phyloP scores from a whole-genome alignment of 73 alveolate genomes.

The Tetrahymena elliotti region DNA sequence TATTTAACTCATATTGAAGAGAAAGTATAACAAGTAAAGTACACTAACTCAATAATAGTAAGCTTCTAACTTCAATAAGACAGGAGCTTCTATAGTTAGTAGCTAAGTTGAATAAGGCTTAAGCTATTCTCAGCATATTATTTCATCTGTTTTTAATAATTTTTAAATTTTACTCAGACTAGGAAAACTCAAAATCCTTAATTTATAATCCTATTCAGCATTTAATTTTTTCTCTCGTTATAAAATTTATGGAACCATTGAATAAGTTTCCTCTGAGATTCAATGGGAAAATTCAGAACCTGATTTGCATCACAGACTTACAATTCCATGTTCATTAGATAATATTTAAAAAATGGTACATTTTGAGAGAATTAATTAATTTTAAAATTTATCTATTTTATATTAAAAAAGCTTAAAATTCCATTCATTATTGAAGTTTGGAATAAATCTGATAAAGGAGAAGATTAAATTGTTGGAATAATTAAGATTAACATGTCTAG shows the following conservation, averaged over 20 bases:
- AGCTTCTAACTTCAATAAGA: background rate
- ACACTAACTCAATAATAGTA: background rate
- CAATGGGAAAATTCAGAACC: background rate
- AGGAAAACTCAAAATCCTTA: background rate
- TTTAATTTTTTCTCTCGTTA: background rate
- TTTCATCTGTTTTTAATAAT: background rate
- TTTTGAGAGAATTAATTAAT: background rate
- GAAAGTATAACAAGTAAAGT: background rate
- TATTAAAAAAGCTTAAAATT: background rate
- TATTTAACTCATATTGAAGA: background rate
- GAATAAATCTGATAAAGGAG: background rate
- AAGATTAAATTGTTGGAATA: background rate
- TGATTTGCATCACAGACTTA: background rate
- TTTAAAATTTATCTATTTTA: background rate
- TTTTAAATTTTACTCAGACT: background rate
- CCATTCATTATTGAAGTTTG: background rate
- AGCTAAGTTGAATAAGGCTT: background rate
- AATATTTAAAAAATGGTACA: background rate
- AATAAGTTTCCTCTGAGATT: background rate
- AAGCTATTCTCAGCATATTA: background rate
- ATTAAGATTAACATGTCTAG: background rate
- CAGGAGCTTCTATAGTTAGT: background rate
- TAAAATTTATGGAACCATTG: background rate
- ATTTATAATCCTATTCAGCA: background rate
- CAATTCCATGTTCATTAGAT: background rate